These are phyloP conservation scores for Aspergillus sojae DNA, from an alignment of 2,329 filamentous ascomycete species.

Conservation along the genomic window DNA sequence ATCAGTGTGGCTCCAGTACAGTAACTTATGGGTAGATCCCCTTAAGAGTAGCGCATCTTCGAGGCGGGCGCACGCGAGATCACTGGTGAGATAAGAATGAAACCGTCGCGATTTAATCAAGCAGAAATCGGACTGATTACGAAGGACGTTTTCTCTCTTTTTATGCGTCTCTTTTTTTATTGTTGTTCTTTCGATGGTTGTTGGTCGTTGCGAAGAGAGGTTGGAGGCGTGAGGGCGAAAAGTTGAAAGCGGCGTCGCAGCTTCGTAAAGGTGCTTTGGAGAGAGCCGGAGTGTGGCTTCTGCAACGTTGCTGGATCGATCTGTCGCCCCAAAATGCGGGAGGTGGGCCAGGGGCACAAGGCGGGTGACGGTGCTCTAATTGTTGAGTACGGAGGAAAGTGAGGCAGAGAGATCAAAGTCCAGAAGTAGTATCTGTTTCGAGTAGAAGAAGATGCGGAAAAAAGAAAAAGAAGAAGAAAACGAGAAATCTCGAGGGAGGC, in stretches of 20 bases:
- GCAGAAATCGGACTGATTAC: slow-evolving; percentile 11
- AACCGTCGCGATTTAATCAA: slow-evolving; percentile 14
- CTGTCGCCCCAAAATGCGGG: slow-evolving; percentile 11
- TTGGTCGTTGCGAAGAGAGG: slow-evolving; percentile 10
- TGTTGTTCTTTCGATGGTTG: not conserved
- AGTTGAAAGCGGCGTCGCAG: slow-evolving; percentile 23
- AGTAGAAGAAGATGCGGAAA: slow-evolving; percentile 12
- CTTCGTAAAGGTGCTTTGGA: slow-evolving; percentile 16
- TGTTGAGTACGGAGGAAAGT: not conserved
- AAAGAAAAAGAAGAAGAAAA: slow-evolving; percentile 18
- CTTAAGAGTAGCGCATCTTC: slow-evolving; percentile 33
- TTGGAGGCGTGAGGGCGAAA: slow-evolving; percentile 11
- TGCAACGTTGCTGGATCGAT: slow-evolving; percentile 21
- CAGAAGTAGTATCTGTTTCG: slow-evolving; percentile 5
- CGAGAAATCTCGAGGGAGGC: slow-evolving; percentile 15
- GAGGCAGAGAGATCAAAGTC: slow-evolving; percentile 9
- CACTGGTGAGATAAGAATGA: slow-evolving; percentile 5
- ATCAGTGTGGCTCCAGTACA: slow-evolving; percentile 29
- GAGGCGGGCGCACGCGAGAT: slow-evolving; percentile 15
- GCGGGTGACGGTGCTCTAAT: not conserved
- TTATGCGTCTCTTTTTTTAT: not conserved
- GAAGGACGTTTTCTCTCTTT: not conserved
- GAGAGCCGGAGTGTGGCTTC: slow-evolving; percentile 17
- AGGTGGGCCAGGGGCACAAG: slow-evolving; percentile 6
- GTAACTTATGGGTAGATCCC: slow-evolving; percentile 26